phyloP scores from a whole-genome alignment of 148 eudicot genomes.

The Rhododendron ovatum region DNA sequence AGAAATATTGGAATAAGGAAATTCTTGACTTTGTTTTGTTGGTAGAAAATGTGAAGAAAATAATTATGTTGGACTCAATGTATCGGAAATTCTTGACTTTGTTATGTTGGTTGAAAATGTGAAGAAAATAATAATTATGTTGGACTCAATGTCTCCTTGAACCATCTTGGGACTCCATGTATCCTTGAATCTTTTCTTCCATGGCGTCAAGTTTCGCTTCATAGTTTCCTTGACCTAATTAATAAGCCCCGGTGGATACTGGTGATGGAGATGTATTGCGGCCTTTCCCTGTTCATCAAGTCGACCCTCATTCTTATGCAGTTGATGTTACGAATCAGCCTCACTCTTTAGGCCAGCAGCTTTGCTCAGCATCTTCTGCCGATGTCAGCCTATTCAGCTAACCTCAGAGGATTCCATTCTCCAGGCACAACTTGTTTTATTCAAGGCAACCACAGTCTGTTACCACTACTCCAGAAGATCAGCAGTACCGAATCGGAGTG shows the following conservation, averaged over 20 bases:
- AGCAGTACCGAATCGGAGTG: too few species aligned
- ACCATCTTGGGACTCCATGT: too few species aligned
- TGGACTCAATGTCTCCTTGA: not conserved
- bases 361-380: not conserved
- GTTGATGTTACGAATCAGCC: not conserved
- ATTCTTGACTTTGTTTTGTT: not conserved
- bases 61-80: not conserved
- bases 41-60: not conserved
- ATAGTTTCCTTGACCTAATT: too few species aligned
- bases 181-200: too few species aligned
- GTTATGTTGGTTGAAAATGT: not conserved
- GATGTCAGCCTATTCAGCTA: too few species aligned
- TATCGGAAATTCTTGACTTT: not conserved
- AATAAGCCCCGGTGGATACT: too few species aligned
- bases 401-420: too few species aligned
- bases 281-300: not conserved
- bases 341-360: not conserved
- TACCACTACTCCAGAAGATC: too few species aligned
- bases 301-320: not conserved
- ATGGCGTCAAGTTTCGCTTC: too few species aligned
- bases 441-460: too few species aligned
- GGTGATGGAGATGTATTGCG: too few species aligned
- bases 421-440: too few species aligned
- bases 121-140: not conserved
- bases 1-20: not conserved